These are phyloP conservation scores for Ruellia speciosa DNA, from an alignment of 305 asterid genomes.

Conservation along the genomic window DNA sequence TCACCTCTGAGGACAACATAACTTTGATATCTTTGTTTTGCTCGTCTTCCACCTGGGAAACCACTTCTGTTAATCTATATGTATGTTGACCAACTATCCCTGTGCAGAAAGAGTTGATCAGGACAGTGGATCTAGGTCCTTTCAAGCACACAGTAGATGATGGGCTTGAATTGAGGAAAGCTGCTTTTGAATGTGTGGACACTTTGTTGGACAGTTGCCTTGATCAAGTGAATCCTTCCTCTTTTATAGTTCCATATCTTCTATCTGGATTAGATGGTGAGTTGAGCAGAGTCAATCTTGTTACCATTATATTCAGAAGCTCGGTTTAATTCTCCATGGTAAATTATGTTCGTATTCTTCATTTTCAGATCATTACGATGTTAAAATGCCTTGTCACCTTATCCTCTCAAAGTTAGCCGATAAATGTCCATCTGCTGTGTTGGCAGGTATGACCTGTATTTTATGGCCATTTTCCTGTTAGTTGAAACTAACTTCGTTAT, in stretches of 20 bases:
- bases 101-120: slow-evolving; percentile 92
- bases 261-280: slow-evolving; percentile 94
- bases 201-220: slow-evolving; percentile 92
- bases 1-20: not conserved
- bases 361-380: slow-evolving; percentile 87
- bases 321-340: slow-evolving; percentile 12
- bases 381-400: slow-evolving; percentile 99
- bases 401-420: slow-evolving; percentile 96
- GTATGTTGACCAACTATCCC: slow-evolving; percentile 16
- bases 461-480: not conserved
- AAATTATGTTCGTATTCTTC: slow-evolving; percentile 8
- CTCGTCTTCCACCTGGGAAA: not conserved
- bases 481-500: too few relatives aligned
- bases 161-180: slow-evolving; percentile 98
- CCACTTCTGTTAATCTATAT: slow-evolving; percentile 4
- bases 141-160: slow-evolving; percentile 99
- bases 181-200: slow-evolving; percentile 97
- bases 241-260: slow-evolving; percentile 90
- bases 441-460: slow-evolving; percentile 67
- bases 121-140: slow-evolving; percentile 97
- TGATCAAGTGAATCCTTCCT: slow-evolving; percentile 96
- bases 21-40: not conserved
- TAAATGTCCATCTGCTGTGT: slow-evolving; percentile 92
- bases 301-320: not conserved
- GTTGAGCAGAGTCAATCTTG: slow-evolving; percentile 15